Evolutionary conservation across 164 flowering plant species (phyloP).

Genomic region (grape (Vitis vinifera)): DNA sequence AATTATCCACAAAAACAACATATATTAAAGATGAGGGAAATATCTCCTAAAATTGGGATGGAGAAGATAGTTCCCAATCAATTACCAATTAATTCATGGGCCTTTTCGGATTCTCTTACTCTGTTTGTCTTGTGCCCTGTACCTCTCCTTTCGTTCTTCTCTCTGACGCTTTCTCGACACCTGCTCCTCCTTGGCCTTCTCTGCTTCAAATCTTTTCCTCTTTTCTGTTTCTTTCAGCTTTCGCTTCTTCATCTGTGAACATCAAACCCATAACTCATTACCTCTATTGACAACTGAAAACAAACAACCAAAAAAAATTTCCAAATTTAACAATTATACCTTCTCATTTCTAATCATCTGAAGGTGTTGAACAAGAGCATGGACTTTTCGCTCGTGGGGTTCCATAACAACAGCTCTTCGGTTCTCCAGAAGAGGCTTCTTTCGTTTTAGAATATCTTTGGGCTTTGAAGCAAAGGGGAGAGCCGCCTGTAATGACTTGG

Average conservation of each 20-base stretch:
- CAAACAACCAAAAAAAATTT: background rate
- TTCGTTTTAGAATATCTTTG: constrained; percentile 47
- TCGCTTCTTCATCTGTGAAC: constrained; percentile 60
- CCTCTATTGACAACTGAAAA: too few relatives aligned
- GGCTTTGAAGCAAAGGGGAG: constrained; percentile 94
- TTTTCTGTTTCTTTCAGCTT: constrained; percentile 64
- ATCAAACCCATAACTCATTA: background rate
- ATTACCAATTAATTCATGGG: too few relatives aligned
- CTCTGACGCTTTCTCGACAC: constrained; percentile 68
- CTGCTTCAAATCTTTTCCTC: constrained; percentile 45
- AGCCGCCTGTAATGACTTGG: constrained; percentile 66
- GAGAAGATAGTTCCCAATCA: too few relatives aligned
- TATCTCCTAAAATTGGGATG: too few relatives aligned
- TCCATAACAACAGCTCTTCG: constrained; percentile 85
- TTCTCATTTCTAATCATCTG: constrained; percentile 60
- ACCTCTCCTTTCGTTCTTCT: constrained; percentile 71
- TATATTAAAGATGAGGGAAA: too few relatives aligned
- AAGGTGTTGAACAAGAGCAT: constrained; percentile 64
- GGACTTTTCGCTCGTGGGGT: constrained; percentile 60
- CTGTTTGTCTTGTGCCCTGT: constrained; percentile 61
- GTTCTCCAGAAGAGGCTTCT: constrained; percentile 41
- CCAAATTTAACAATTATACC: constrained; percentile 29
- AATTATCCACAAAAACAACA: too few relatives aligned
- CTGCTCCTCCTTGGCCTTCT: constrained; percentile 68
- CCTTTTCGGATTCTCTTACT: constrained; percentile 51